Base-by-base conservation (phyloP, 2,329 filamentous ascomycete genomes). In the Cordyceps farinosa region DNA sequence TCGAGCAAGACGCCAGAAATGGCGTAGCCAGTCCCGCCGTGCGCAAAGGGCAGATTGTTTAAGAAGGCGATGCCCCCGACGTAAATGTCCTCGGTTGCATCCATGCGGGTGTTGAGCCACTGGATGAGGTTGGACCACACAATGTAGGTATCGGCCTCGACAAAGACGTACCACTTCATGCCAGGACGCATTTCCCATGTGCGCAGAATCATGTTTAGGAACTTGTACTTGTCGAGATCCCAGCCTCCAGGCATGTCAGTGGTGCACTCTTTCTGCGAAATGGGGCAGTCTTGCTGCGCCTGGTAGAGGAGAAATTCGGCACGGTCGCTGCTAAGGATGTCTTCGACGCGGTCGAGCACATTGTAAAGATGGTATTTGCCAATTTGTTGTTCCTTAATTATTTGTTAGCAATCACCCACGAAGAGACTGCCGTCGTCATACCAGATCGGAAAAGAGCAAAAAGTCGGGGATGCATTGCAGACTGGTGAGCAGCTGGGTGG, bases 201-300 rank as follows among this genome's bases (percentile, higher is more conserved):
- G 63, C 83, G 79, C 68, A 84, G 76, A 50, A 85, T 76, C 76
- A 86, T 85, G 66, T 84, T 82, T 54, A 86, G 72, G 69, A 84
- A 85, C 72, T 87, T 87, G 75, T 84, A 87, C 74, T 85, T 86
- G 71, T 87, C 84, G 66, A 87, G 73, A 57, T 77, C 77, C 83
- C 84, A 86, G 11, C 76, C 77, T 48, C 72, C 76, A 61, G 68
- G 65, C 66, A 73, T 69, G 7, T 68, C 69, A 9, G 63, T 62
- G 0, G 70, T 74, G 65, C 81, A 80, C 50, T 81, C 77, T 67
- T 79, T 78, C 44, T 80, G 78, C 3, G 78, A 76, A 36, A 79
- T 74, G 45, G 79, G 77, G 58, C 82, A 84, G 61, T 78, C 72
- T 57, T 77, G 73, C 67, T 82, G 79, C 13, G 74, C 71, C 30